Evolutionary conservation across 164 flowering plant genomes (phyloP).

Genomic region (Tetrastigma voinierianum): DNA sequence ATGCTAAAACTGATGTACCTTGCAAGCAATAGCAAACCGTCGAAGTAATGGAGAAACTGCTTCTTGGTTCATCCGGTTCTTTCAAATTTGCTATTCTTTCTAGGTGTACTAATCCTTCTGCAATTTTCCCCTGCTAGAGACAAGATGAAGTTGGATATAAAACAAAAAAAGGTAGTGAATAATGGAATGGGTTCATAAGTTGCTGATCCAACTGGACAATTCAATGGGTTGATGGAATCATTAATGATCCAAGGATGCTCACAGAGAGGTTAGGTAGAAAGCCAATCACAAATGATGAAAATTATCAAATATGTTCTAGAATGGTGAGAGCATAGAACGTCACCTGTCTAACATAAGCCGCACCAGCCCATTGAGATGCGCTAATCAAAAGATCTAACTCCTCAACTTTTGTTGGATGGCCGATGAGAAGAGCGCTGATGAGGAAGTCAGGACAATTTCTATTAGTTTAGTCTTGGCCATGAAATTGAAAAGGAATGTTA

Average conservation of each 20-base stretch:
- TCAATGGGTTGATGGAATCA: too few relatives aligned
- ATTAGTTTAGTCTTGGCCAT: neutral
- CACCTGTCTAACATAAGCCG: slow-evolving; percentile 69
- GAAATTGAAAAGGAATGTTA: too few relatives aligned
- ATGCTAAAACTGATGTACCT: slow-evolving; percentile 38
- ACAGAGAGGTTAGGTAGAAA: neutral
- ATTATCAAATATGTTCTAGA: neutral
- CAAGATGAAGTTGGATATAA: neutral
- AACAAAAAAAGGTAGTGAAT: neutral
- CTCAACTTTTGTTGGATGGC: slow-evolving; percentile 47
- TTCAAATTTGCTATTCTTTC: slow-evolving; percentile 58
- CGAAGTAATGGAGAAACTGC: slow-evolving; percentile 68
- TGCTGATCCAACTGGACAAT: too few relatives aligned
- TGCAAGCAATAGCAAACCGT: slow-evolving; percentile 63
- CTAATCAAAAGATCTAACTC: slow-evolving; percentile 64
- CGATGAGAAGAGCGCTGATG: slow-evolving; percentile 41
- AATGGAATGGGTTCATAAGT: too few relatives aligned
- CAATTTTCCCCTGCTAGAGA: slow-evolving; percentile 47
- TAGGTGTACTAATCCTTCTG: slow-evolving; percentile 63
- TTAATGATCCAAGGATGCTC: too few relatives aligned
- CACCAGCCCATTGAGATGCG: slow-evolving; percentile 79
- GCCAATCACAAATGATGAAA: neutral
- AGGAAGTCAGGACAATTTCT: slow-evolving; percentile 9
- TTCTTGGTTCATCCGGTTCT: slow-evolving; percentile 76
- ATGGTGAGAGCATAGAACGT: slow-evolving; percentile 1